Evolutionary conservation across 2,329 filamentous ascomycete species (phyloP), one percentile per base, ranked within the genome.

Genomic region (Lecanoromycetidae sp.): DNA sequence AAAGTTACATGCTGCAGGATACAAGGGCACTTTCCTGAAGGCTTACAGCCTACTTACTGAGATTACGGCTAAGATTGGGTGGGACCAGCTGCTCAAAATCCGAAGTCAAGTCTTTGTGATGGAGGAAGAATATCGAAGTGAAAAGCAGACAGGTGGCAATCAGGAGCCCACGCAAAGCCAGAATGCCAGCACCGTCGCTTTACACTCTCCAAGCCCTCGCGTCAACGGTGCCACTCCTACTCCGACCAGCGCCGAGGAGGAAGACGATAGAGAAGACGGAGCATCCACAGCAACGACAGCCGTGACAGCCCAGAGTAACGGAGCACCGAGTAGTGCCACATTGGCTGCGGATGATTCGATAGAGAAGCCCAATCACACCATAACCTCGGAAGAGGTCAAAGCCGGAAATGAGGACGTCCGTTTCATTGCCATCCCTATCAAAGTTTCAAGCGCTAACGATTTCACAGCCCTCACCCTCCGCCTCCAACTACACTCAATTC

Each of bases 71-170:
- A 90, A 91, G 65, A 95, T 98, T 57, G 91, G 91, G 32, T 98
- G 91, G 91, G 91, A 98, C 58, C 87, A 95, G 61, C 73, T 98
- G 19, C 71, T 98, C 43, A 93, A 87, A 65, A 94, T 93, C 58
- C 78, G 91, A 56, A 96, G 90, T 68, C 88, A 90, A 53, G 91
- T 98, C 1, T 98, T 98, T 57, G 91, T 98, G 40, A 98, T 98
- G 91, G 91, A 98, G 63, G 91, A 98, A 60, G 91, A 98, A 64
- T 98, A 98, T 62, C 80, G 91, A 40, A 84, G 82, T 48, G 91
- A 96, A 66, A 86, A 84, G 64, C 80, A 84, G 48, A 53, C 49
- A 62, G 65, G 17, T 61, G 69, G 36, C 58, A 68, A 26, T 38
- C 56, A 29, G 36, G 56, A 47, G 57, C 54, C 46, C 45, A 49